These are phyloP conservation scores for Nakazawaea ernobii DNA, from an alignment of 805 yeast species.

Conservation along the genomic window DNA sequence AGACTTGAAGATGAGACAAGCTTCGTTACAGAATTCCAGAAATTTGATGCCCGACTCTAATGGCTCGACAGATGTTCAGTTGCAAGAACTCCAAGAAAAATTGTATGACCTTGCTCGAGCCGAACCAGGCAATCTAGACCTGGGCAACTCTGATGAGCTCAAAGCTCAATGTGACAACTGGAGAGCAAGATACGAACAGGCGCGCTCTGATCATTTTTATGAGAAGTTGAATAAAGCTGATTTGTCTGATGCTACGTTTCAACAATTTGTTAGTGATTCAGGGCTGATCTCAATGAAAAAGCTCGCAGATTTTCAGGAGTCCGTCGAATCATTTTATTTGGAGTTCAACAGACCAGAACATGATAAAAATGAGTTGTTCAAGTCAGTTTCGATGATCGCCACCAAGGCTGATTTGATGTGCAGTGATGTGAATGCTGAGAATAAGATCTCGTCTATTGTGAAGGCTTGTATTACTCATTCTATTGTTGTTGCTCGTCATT, in stretches of 20 bases:
- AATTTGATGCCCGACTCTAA: background rate
- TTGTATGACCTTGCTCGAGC: background rate
- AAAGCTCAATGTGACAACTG: constrained; percentile 32
- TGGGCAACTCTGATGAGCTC: constrained; percentile 15
- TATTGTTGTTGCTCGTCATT: constrained; percentile 73
- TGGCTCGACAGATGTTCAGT: background rate
- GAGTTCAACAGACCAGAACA: constrained; percentile 17
- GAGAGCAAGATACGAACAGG: constrained; percentile 46
- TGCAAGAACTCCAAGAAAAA: background rate
- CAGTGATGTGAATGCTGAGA: constrained; percentile 20
- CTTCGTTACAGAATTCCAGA: background rate
- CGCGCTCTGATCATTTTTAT: constrained; percentile 25
- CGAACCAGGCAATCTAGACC: constrained; percentile 10
- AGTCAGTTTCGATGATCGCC: constrained; percentile 44
- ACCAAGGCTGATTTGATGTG: constrained; percentile 30
- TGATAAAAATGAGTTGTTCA: constrained; percentile 40
- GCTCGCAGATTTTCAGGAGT: constrained; percentile 40
- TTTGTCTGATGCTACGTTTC: constrained; percentile 13
- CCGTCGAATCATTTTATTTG: constrained; percentile 39
- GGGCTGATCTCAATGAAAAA: constrained; percentile 44
- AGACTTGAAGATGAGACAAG: background rate
- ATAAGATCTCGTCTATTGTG: constrained; percentile 22
- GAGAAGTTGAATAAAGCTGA: constrained; percentile 12
- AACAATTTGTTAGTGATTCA: constrained; percentile 12
- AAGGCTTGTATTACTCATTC: constrained; percentile 69